These are phyloP conservation scores for Naegleria gruberi DNA, from an alignment of 208 protist species.

Conservation along the genomic window DNA sequence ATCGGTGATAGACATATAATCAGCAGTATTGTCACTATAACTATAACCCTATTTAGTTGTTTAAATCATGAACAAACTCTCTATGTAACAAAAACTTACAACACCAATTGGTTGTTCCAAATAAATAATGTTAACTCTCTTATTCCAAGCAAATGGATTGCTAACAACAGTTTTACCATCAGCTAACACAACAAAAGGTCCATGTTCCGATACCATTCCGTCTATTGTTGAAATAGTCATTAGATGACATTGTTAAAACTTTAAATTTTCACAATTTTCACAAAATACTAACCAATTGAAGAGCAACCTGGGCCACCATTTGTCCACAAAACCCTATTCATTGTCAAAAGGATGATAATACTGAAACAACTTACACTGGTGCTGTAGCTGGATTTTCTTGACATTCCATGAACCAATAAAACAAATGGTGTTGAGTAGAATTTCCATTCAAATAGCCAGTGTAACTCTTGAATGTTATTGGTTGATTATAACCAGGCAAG, in stretches of 20 bases:
- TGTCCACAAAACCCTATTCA: slow-evolving; percentile 47
- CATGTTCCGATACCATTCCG: background rate
- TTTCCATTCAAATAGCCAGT: slow-evolving; percentile 30
- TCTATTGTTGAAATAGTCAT: background rate
- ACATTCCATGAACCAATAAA: slow-evolving; percentile 46
- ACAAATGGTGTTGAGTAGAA: slow-evolving; percentile 17
- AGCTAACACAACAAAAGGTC: background rate
- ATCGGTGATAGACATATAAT: slow-evolving; percentile 22
- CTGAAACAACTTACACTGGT: too few relatives aligned
- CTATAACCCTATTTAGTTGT: background rate
- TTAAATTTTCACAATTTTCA: background rate
- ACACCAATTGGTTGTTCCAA: slow-evolving; percentile 34
- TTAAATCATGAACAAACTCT: too few relatives aligned
- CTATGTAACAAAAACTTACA: slow-evolving; percentile 40
- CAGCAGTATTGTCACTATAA: background rate
- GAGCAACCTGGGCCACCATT: slow-evolving; percentile 38
- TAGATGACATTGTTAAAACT: too few relatives aligned
- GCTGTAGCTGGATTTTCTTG: slow-evolving; percentile 33
- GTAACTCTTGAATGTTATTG: slow-evolving; percentile 34
- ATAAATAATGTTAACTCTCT: slow-evolving; percentile 36
- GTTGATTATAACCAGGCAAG: background rate
- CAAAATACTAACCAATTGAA: background rate
- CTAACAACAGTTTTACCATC: slow-evolving; percentile 10
- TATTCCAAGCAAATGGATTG: slow-evolving; percentile 40
- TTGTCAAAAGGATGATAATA: too few relatives aligned